Evolutionary conservation across 306 rosid species (phyloP).

Genomic region (Mimosa pudica): DNA sequence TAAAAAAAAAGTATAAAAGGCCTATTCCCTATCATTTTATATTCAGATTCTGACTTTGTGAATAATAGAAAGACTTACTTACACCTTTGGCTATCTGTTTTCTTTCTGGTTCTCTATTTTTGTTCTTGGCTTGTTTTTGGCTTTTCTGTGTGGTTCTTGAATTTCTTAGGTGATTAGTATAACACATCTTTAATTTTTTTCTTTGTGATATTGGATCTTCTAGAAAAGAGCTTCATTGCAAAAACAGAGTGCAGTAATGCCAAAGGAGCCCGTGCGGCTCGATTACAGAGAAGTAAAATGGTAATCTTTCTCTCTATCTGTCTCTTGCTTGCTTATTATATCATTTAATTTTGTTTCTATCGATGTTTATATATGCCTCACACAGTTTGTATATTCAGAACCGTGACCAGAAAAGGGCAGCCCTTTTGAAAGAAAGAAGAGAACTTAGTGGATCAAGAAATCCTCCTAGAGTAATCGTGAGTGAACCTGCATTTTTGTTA

Average conservation of each 20-base stretch:
- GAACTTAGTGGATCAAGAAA: slow-evolving; percentile 70
- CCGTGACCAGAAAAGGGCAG: slow-evolving; percentile 76
- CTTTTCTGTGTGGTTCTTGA: too few relatives aligned
- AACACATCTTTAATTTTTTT: neutral
- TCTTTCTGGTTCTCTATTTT: too few relatives aligned
- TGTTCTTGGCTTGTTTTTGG: too few relatives aligned
- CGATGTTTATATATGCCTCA: neutral
- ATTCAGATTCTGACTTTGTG: too few relatives aligned
- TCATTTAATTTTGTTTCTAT: neutral
- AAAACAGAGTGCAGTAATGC: slow-evolving; percentile 60
- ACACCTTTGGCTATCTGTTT: too few relatives aligned
- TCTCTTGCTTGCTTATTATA: neutral
- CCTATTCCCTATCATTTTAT: too few relatives aligned
- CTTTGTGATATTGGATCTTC: slow-evolving; percentile 31
- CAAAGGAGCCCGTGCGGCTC: slow-evolving; percentile 78
- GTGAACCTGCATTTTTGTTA: slow-evolving; percentile 27
- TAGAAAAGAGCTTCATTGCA: slow-evolving; percentile 52
- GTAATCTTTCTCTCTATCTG: slow-evolving; percentile 39
- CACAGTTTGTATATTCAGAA: slow-evolving; percentile 44
- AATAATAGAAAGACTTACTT: too few relatives aligned
- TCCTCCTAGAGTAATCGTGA: slow-evolving; percentile 91
- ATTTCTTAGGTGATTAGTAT: too few relatives aligned
- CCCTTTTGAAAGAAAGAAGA: slow-evolving; percentile 81
- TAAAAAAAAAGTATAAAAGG: too few relatives aligned
- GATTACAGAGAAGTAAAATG: slow-evolving; percentile 82